phyloP scores from a whole-genome alignment of 495 filamentous ascomycete genomes.

The Aspergillus haitiensis region DNA sequence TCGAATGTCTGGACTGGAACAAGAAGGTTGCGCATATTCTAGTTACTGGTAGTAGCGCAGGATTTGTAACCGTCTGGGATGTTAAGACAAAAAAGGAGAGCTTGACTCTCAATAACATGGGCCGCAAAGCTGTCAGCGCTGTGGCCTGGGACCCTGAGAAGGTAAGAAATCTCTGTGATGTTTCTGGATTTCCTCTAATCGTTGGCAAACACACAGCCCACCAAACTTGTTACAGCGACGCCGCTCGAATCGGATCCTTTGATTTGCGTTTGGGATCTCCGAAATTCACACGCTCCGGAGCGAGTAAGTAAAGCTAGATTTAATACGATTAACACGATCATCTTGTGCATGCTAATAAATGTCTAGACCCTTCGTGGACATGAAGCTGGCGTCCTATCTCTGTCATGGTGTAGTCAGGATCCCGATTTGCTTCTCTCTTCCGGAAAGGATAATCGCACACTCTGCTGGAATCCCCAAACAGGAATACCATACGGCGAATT shows the following conservation, averaged over 20 bases:
- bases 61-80: constrained; percentile 98
- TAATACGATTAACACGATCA: not conserved
- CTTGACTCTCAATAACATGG: constrained; percentile 88
- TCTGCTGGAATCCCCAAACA: constrained; percentile 95
- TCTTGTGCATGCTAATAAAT: constrained; percentile 1
- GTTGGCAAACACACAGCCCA: constrained; percentile 51
- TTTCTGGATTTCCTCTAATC: constrained; percentile 11
- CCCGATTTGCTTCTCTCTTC: constrained; percentile 87
- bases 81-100: constrained; percentile 96
- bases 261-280: constrained; percentile 90
- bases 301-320: constrained; percentile 43
- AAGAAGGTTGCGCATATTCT: constrained; percentile 96
- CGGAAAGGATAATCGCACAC: constrained; percentile 93
- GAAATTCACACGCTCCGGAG: constrained; percentile 95
- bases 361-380: constrained; percentile 74
- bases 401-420: constrained; percentile 96
- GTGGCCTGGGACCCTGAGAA: constrained; percentile 97
- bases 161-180: constrained; percentile 28
- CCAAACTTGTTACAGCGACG: constrained; percentile 90
- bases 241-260: constrained; percentile 85
- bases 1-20: constrained; percentile 97
- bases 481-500: constrained; percentile 88
- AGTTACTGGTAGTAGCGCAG: constrained; percentile 89
- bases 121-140: constrained; percentile 88
- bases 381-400: constrained; percentile 86